Conservation (phyloP, 371 early-diverging fungal genomes). For the Mortierella polycephala region DNA sequence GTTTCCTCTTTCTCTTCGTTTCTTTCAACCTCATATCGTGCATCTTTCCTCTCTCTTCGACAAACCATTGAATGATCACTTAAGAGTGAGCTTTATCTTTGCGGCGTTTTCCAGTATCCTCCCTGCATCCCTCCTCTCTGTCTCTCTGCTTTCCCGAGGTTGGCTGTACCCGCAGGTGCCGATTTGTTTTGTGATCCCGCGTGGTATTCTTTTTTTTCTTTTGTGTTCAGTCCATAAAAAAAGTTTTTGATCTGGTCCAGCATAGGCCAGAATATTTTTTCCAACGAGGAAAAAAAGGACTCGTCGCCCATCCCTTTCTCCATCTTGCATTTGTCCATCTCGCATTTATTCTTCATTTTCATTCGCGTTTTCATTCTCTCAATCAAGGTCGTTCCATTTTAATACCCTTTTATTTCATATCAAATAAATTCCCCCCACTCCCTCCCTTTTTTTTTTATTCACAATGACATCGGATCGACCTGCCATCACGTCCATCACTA, state of each 20-base stretch:
- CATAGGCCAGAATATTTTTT: too few species aligned
- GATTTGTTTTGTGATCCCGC: conserved; percentile 7
- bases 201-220: neutral
- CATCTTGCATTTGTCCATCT: too few species aligned
- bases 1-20: too few species aligned
- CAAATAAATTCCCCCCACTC: neutral
- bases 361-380: too few species aligned
- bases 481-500: conserved; percentile 32
- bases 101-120: neutral
- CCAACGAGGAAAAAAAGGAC: too few species aligned
- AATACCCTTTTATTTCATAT: too few species aligned
- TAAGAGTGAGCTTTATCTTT: neutral
- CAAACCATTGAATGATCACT: too few species aligned
- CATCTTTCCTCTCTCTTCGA: too few species aligned
- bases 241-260: neutral
- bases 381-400: too few species aligned
- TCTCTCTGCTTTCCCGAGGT: neutral
- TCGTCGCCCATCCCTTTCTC: too few species aligned
- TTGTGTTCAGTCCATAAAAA: neutral
- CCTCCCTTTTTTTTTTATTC: neutral
- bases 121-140: neutral
- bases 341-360: too few species aligned
- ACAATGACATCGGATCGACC: conserved; percentile 28
- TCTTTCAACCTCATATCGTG: too few species aligned
- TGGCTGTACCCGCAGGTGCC: neutral